Percentiles rank a stretch among this genome's conserved stretches.
phyloP scores from a whole-genome alignment of 768 basidiomycete species.

The Macrocybe gigantea region DNA sequence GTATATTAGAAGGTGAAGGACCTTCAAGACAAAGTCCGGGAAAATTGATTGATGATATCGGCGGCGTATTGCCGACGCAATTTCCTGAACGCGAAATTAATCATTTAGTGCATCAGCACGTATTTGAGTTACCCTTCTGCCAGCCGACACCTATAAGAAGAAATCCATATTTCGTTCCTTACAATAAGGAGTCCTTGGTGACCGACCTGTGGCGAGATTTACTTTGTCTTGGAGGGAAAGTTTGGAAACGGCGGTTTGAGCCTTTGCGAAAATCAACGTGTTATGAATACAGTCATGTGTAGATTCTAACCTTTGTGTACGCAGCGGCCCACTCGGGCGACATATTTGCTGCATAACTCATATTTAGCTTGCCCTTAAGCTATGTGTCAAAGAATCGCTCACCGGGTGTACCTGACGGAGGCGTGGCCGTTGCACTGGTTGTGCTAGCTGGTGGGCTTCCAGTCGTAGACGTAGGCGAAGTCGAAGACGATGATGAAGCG shows the following conservation, averaged over 20 bases:
- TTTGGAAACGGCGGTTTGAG: constrained; percentile 40
- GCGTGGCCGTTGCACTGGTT: constrained; percentile 17
- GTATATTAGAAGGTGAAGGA: constrained; percentile 1
- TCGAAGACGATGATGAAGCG: constrained; percentile 21
- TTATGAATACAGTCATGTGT: neutral
- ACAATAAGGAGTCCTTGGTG: neutral
- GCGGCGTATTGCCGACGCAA: constrained; percentile 46
- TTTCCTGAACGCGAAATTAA: constrained; percentile 19
- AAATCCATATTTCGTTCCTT: neutral
- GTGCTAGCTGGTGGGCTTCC: constrained; percentile 16
- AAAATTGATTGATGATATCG: constrained; percentile 40
- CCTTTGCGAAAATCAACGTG: constrained; percentile 22
- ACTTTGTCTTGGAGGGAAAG: constrained; percentile 53
- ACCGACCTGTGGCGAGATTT: constrained; percentile 45
- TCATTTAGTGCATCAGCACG: neutral
- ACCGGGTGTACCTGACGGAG: constrained; percentile 18
- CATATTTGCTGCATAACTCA: constrained; percentile 23
- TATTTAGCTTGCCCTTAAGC: neutral
- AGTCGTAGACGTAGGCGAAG: constrained; percentile 17
- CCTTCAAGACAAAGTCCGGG: constrained; percentile 48
- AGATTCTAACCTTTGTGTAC: constrained; percentile 38
- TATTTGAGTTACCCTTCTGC: constrained; percentile 24
- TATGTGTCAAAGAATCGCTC: neutral
- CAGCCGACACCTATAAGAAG: constrained; percentile 30
- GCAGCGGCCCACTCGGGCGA: constrained; percentile 51